Percentiles rank a stretch among this genome's conserved stretches.
Evolutionary conservation across 2,329 filamentous ascomycete species (phyloP).

Genomic region (Nemania diffusa): DNA sequence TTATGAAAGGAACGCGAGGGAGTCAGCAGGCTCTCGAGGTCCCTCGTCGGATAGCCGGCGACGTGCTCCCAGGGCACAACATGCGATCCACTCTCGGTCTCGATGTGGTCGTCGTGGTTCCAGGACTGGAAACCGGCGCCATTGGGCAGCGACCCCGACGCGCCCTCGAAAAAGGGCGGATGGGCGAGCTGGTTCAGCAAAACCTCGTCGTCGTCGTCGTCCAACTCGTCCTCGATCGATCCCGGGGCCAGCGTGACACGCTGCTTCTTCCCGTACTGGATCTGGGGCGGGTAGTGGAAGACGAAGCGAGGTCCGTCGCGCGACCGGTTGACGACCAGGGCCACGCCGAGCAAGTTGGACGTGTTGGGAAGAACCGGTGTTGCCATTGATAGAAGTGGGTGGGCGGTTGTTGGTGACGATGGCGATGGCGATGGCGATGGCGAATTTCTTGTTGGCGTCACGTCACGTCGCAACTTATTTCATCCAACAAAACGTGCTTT

Average conservation of each 20-base stretch:
- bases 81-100: slow-evolving; percentile 66
- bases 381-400: slow-evolving; percentile 53
- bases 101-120: slow-evolving; percentile 65
- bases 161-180: slow-evolving; percentile 47
- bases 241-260: slow-evolving; percentile 44
- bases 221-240: slow-evolving; percentile 42
- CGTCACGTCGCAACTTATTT: no score
- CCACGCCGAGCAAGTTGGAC: slow-evolving; percentile 73
- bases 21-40: slow-evolving; percentile 82
- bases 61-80: slow-evolving; percentile 77
- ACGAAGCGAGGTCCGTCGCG: slow-evolving; percentile 83
- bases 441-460: background rate
- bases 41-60: slow-evolving; percentile 77
- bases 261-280: slow-evolving; percentile 55
- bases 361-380: slow-evolving; percentile 61
- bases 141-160: slow-evolving; percentile 48
- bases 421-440: background rate
- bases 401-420: background rate
- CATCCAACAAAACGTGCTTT: no score
- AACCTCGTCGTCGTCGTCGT: slow-evolving; percentile 60
- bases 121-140: slow-evolving; percentile 56
- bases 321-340: slow-evolving; percentile 78
- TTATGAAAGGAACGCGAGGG: slow-evolving; percentile 82
- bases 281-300: slow-evolving; percentile 84
- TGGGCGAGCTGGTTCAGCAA: slow-evolving; percentile 60